These are phyloP conservation scores for Papiliotrema laurentii DNA, from an alignment of 1,284 basidiomycete genomes.

Conservation along the genomic window DNA sequence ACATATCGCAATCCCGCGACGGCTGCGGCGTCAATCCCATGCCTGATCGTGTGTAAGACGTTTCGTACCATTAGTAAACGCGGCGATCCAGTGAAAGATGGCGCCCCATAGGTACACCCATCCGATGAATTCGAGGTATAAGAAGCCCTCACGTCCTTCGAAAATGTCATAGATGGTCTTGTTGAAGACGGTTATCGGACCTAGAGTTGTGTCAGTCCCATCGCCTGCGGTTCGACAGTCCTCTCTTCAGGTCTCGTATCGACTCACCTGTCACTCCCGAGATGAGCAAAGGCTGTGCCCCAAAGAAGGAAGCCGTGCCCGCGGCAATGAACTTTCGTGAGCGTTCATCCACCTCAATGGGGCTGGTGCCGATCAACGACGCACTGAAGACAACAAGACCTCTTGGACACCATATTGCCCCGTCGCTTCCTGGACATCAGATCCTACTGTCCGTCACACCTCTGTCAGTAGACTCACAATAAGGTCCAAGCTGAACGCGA, in stretches of 20 bases:
- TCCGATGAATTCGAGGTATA: conserved; percentile 80
- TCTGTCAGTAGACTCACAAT: conserved; percentile 62
- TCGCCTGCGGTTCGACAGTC: not conserved
- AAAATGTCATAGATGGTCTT: conserved; percentile 83
- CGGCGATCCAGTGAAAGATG: conserved; percentile 84
- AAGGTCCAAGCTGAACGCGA: conserved; percentile 88
- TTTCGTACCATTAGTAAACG: conserved; percentile 74
- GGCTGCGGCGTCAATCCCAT: conserved; percentile 52
- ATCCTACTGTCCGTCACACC: too few species aligned
- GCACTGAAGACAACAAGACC: conserved; percentile 54
- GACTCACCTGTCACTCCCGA: conserved; percentile 81
- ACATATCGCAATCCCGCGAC: conserved; percentile 80
- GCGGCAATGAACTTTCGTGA: conserved; percentile 72
- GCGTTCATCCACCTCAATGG: not conserved
- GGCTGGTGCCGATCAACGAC: conserved; percentile 4
- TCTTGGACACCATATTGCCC: conserved; percentile 86
- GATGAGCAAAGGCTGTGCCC: conserved; percentile 86
- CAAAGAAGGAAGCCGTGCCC: conserved; percentile 83
- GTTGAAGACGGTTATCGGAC: conserved; percentile 86
- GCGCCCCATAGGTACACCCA: conserved; percentile 95
- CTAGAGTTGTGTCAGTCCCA: too few species aligned
- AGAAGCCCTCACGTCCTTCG: conserved; percentile 47
- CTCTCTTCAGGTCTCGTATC: not conserved
- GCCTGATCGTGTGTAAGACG: conserved; percentile 24
- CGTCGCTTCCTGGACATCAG: conserved; percentile 59